Conservation (phyloP, 106 monocot species). For the Dioscorea dumetorum region DNA sequence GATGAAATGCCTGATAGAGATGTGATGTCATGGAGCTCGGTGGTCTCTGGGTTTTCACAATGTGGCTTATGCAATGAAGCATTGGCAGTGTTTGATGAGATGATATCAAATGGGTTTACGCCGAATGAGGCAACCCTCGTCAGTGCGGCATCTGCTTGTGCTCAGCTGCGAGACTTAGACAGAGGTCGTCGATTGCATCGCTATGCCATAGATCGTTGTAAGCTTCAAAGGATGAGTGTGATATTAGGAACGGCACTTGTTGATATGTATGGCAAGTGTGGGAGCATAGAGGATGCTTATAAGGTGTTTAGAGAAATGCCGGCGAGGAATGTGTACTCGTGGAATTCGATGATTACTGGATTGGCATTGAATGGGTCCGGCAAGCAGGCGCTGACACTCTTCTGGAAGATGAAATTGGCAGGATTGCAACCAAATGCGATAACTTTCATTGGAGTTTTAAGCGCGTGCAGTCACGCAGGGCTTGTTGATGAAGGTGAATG, state of each 20-base stretch:
- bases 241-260: conserved; percentile 40
- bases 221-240: conserved; percentile 4
- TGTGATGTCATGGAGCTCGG: conserved; percentile 48
- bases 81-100: conserved; percentile 32
- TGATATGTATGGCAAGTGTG: conserved; percentile 77
- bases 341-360: conserved; percentile 58
- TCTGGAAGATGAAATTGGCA: conserved; percentile 49
- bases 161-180: conserved; percentile 36
- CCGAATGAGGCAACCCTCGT: conserved; percentile 48
- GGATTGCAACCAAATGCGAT: conserved; percentile 36
- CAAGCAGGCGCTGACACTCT: conserved; percentile 39
- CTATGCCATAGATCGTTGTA: conserved; percentile 10
- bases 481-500: conserved; percentile 42
- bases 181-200: conserved; percentile 29
- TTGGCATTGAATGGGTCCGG: conserved; percentile 60
- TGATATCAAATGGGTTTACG: conserved; percentile 14
- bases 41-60: conserved; percentile 52
- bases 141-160: conserved; percentile 43
- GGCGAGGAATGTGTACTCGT: conserved; percentile 52
- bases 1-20: conserved; percentile 46
- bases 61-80: conserved; percentile 34
- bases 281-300: conserved; percentile 33
- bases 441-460: conserved; percentile 50
- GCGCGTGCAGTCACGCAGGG: conserved; percentile 56
- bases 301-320: conserved; percentile 44